Evolutionary conservation across 1,139 yeast genomes (phyloP).

Genomic region (Kurtzmaniella quercitrusa): DNA sequence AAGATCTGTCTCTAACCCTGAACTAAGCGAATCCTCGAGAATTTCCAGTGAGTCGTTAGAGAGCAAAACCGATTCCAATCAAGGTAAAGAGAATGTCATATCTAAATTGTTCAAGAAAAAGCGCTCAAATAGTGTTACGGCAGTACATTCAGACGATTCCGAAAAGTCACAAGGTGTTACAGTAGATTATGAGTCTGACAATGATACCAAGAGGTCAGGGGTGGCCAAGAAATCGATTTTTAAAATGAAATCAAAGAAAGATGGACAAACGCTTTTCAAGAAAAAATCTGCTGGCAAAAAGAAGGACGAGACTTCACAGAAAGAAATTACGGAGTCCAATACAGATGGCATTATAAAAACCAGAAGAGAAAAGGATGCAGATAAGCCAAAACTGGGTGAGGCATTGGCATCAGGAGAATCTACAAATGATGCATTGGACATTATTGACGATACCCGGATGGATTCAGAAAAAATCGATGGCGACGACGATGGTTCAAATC

Average conservation of each 20-base stretch:
- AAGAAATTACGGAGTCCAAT: slow-evolving; percentile 4
- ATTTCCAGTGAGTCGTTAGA: slow-evolving; percentile 4
- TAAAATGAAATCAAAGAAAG: slow-evolving; percentile 12
- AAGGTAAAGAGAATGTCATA: slow-evolving; percentile 39
- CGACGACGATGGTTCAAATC: slow-evolving; percentile 9
- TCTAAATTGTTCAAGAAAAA: slow-evolving; percentile 43
- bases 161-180: slow-evolving; percentile 17
- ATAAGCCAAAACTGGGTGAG: background rate
- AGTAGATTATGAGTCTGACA: slow-evolving; percentile 29
- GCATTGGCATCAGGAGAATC: slow-evolving; percentile 4
- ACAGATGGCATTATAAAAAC: slow-evolving; percentile 7
- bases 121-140: slow-evolving; percentile 12
- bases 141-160: slow-evolving; percentile 1
- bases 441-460: background rate
- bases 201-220: slow-evolving; percentile 12
- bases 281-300: slow-evolving; percentile 6
- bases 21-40: slow-evolving; percentile 10
- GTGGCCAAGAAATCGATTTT: slow-evolving; percentile 3
- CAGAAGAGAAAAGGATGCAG: background rate
- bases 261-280: slow-evolving; percentile 16
- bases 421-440: slow-evolving; percentile 8
- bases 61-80: slow-evolving; percentile 7
- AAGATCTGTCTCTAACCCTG: slow-evolving; percentile 37
- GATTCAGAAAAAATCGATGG: slow-evolving; percentile 5
- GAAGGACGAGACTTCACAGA: slow-evolving; percentile 8